Evolutionary conservation across 805 yeast species (phyloP), one percentile per base, ranked within the genome.

Genomic region (Yarrowia porcina): DNA sequence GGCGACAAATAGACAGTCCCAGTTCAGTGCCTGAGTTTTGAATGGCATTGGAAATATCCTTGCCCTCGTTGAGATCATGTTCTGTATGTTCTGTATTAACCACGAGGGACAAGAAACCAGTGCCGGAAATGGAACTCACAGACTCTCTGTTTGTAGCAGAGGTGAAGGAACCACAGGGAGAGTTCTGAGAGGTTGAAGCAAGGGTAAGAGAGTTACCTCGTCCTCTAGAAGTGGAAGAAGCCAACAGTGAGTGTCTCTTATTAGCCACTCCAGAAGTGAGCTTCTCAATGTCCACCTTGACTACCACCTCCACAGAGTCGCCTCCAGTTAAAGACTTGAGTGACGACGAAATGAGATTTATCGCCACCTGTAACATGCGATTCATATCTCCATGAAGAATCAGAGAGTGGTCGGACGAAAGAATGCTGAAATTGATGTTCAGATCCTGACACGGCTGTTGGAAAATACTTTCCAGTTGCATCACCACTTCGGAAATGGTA

Each of bases 301-400:
- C 47, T 0, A 17, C 33, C 65, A 71, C 66, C 32, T 72, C 80
- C 12, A 92, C 96, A 15, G 82, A 80, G 2, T 97, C 98, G 64
- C 90, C 89, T 17, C 85, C 88, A 0, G 97, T 97, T 0, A 98
- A 92, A 69, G 94, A 94, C 72, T 94, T 94, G 69, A 94, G 77
- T 0, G 96, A 86, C 74, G 94, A 93, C 17, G 96, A 87, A 10
- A 93, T 94, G 63, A 94, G 77, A 70, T 94, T 94, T 92, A 93
- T 91, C 7, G 93, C 86, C 56, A 94, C 87, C 73, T 93, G 99
- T 63, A 90, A 83, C 42, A 94, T 89, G 71, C 98, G 79, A 73
- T 90, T 91, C 9, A 94, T 84, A 74, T 93, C 99, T 1, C 97
- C 98, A 74, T 80, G 84, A 8, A 93, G 75, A 2, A 90, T 81